phyloP scores from a whole-genome alignment of 2,329 filamentous ascomycete species.

The Paraconiothyrium sp. region DNA sequence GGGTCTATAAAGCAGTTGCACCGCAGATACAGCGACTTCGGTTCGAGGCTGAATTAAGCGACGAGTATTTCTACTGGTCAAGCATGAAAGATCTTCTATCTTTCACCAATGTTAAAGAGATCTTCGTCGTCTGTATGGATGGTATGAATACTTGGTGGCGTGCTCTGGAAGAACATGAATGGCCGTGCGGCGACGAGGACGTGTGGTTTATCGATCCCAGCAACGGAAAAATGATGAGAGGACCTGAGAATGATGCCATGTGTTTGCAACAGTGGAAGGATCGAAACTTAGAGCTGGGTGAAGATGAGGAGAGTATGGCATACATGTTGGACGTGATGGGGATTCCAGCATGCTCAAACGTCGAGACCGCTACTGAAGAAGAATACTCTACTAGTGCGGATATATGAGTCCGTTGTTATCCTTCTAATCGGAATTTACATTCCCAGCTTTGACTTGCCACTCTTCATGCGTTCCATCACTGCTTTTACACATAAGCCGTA shows the following conservation, averaged over 20 bases:
- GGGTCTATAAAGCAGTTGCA: neutral
- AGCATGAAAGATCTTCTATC: no score
- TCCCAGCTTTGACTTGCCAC: no score
- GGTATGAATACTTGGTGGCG: neutral
- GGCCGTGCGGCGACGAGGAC: neutral
- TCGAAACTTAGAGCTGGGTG: neutral
- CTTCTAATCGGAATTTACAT: no score
- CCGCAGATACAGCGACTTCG: neutral
- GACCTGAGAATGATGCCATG: neutral
- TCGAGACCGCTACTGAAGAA: neutral
- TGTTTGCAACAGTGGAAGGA: neutral
- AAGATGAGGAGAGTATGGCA: neutral
- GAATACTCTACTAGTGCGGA: no score
- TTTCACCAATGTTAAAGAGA: neutral
- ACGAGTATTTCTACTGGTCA: no score
- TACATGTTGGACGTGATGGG: no score
- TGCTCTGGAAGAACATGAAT: neutral
- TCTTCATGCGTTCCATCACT: no score
- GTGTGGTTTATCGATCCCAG: neutral
- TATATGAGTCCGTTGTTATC: no score
- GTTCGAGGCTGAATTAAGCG: neutral
- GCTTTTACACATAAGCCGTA: no score
- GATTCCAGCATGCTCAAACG: neutral
- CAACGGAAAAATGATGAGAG: neutral
- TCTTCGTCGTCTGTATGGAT: constrained; percentile 8